Percentiles rank a stretch among this genome's conserved stretches.
phyloP scores from a whole-genome alignment of 495 filamentous ascomycete genomes.

The Trypethelium eluteriae region DNA sequence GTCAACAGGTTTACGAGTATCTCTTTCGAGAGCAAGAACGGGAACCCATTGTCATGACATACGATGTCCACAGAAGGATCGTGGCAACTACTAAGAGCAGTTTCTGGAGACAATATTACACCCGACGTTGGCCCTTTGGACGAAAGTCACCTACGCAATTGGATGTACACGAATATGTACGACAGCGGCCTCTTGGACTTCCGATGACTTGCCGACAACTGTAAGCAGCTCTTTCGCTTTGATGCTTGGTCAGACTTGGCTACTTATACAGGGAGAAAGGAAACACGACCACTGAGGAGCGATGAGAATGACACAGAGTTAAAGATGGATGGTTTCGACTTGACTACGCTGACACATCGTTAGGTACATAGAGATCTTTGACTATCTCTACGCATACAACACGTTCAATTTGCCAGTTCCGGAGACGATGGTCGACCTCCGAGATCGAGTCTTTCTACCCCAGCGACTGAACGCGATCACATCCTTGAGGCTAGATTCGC shows the following conservation, averaged over 20 bases:
- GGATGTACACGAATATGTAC: too few species aligned
- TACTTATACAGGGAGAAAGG: too few species aligned
- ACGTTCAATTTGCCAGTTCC: neutral
- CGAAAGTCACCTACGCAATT: too few species aligned
- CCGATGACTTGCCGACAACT: neutral
- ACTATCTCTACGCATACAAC: neutral
- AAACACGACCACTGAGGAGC: too few species aligned
- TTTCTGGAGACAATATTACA: too few species aligned
- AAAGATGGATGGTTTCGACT: too few species aligned
- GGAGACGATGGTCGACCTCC: neutral
- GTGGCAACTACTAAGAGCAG: too few species aligned
- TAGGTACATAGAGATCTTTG: neutral
- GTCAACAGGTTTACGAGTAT: neutral
- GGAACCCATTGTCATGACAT: neutral
- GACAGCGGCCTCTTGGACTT: neutral
- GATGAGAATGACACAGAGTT: too few species aligned
- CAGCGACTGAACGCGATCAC: neutral
- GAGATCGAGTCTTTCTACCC: neutral
- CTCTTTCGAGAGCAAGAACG: neutral
- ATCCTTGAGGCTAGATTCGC: neutral
- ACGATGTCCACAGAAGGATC: neutral
- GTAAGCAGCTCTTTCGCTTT: neutral
- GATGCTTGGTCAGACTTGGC: neutral
- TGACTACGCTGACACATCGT: too few species aligned
- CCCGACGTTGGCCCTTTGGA: too few species aligned